Evolutionary conservation across 2,329 filamentous ascomycete species (phyloP).

Genomic region (Escovopsis sp.): DNA sequence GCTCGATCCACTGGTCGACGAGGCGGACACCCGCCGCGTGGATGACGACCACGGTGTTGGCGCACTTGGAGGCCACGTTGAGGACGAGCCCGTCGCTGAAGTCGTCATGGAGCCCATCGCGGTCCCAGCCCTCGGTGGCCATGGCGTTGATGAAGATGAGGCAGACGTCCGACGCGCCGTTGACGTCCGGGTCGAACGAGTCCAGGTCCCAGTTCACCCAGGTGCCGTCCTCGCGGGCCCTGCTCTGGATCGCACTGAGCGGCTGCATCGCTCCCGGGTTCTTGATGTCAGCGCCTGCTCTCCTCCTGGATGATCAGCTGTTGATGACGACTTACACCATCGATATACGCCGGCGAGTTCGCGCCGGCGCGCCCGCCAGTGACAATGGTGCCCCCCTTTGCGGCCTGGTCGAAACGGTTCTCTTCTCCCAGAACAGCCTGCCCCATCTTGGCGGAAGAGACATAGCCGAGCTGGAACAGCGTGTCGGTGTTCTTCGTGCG

Average conservation of each 20-base stretch:
- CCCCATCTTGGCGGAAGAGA: constrained; percentile 30
- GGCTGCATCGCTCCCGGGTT: constrained; percentile 20
- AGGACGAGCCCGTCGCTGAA: constrained; percentile 44
- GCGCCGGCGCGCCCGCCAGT: constrained; percentile 37
- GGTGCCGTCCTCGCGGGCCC: constrained; percentile 37
- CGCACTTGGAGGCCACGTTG: constrained; percentile 44
- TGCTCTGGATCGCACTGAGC: constrained; percentile 41
- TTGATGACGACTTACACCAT: constrained; percentile 23
- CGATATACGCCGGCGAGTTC: constrained; percentile 34
- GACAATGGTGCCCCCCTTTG: constrained; percentile 35
- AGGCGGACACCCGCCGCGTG: constrained; percentile 48
- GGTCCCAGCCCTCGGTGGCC: constrained; percentile 62
- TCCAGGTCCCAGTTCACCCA: constrained; percentile 35
- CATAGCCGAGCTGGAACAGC: constrained; percentile 31
- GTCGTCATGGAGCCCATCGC: constrained; percentile 52
- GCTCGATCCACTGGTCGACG: constrained; percentile 49
- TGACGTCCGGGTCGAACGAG: constrained; percentile 19
- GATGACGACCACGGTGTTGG: constrained; percentile 48
- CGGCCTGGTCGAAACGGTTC: constrained; percentile 32
- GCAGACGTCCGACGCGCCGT: constrained; percentile 42
- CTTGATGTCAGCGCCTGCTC: background rate
- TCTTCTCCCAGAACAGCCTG: constrained; percentile 28
- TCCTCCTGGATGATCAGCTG: background rate
- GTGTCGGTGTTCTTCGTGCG: constrained; percentile 33
- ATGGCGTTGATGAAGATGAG: constrained; percentile 73